These are phyloP conservation scores for Garcia nutans DNA, from an alignment of 345 rosid genomes.

Conservation along the genomic window DNA sequence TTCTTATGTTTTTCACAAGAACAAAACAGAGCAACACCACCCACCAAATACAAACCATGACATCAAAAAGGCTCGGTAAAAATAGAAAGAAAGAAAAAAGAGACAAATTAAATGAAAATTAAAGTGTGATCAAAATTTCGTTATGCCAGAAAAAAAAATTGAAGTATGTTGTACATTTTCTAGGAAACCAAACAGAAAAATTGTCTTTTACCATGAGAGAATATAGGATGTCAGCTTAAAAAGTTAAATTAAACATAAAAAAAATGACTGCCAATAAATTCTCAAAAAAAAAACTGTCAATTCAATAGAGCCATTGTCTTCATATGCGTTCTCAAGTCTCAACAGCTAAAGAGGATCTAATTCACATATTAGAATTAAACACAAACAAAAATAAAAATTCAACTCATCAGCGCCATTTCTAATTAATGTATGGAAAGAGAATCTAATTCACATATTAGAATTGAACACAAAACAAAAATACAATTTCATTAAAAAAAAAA, in stretches of 20 bases:
- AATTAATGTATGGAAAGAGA: no score
- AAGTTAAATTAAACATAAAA: neutral
- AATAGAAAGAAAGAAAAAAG: neutral
- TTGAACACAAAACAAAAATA: neutral
- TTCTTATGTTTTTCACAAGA: neutral
- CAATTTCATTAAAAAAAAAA: neutral
- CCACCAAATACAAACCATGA: neutral
- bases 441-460: neutral
- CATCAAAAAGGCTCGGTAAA: neutral
- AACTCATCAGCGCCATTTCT: neutral
- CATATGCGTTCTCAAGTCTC: neutral
- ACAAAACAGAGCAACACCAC: neutral
- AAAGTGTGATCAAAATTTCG: neutral
- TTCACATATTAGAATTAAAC: neutral
- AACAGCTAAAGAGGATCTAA: neutral
- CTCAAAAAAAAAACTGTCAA: no score
- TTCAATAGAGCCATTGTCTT: neutral
- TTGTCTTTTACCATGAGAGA: no score
- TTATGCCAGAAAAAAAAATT: neutral
- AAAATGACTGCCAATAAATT: neutral
- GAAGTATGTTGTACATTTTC: neutral
- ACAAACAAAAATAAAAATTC: neutral
- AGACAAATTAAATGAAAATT: neutral
- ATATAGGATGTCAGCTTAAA: neutral
- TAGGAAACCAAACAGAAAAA: slow-evolving; percentile 1